These are phyloP conservation scores for Calocera viscosa DNA, from an alignment of 768 basidiomycete species.

Conservation along the genomic window DNA sequence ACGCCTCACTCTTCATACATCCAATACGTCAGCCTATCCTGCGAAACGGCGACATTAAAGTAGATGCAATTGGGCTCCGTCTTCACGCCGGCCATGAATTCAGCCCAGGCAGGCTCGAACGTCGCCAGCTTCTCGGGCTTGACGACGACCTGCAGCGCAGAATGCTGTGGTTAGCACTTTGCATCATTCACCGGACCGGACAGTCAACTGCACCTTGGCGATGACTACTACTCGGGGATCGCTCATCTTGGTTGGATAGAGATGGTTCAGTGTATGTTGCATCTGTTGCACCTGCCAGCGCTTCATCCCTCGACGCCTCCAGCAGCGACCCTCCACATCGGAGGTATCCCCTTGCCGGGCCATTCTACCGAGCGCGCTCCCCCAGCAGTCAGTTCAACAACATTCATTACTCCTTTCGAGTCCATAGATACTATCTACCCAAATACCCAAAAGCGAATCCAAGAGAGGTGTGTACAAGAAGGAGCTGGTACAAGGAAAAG, in stretches of 20 bases:
- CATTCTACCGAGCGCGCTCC: too few species aligned
- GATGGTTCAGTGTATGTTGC: neutral
- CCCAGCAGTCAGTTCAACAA: neutral
- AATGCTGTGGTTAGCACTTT: neutral
- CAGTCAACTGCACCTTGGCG: too few species aligned
- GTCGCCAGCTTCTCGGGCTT: neutral
- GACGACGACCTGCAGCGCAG: neutral
- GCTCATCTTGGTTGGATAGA: neutral
- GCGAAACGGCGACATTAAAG: neutral
- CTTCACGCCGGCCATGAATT: neutral
- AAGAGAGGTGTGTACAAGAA: neutral
- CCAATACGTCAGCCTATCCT: neutral
- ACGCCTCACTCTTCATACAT: conserved; percentile 2
- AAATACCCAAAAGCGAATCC: neutral
- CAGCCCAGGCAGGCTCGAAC: neutral
- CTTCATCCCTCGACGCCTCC: neutral
- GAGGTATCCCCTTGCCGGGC: too few species aligned
- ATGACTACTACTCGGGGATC: conserved; percentile 1
- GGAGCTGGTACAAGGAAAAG: neutral
- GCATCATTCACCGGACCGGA: too few species aligned
- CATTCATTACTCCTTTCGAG: neutral
- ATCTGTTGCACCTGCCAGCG: neutral
- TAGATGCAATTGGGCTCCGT: neutral
- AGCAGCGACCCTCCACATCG: neutral
- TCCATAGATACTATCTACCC: neutral